Base-by-base conservation (phyloP, 2,329 filamentous ascomycete species). In the Cytospora schulzeri region DNA sequence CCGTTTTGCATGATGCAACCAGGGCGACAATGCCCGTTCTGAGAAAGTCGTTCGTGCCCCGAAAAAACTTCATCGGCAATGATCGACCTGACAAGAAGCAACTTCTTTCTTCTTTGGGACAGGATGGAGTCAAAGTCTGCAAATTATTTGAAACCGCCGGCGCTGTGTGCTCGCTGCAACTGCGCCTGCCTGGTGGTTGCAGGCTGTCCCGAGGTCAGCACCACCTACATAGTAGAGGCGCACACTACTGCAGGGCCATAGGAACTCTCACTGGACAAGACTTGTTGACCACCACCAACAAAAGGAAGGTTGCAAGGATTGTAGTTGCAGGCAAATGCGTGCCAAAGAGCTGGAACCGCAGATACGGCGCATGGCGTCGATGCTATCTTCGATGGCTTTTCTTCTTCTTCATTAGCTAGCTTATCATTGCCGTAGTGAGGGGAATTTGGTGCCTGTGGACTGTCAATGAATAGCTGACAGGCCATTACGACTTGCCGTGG, bases 161-260 rank as follows among this genome's bases (percentile, higher is more conserved):
- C 35, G 50, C 52, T 53, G 45, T 57, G 60, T 65, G 54, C 38
- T 62, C 50, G 48, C 55, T 59, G 51, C 54, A 55, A 33, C 60
- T 11, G 3, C 35, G 55, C 35, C 60, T 56, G 60, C 60, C 26
- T 60, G 48, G 31, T 53, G 52, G 60, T 38, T 41, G 41, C 58
- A 65, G 59, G 6, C 9, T 24, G 45, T 48, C 45, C n/a, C 45
- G n/a, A n/a, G n/a, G n/a, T n/a, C n/a, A n/a, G n/a, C n/a, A n/a
- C n/a, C n/a, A n/a, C n/a, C n/a, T n/a, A n/a, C n/a, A n/a, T n/a
- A n/a, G n/a, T n/a, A 62, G 52, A 55, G 38, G n/a, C 28, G 52
- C 63, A 63, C 63, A 63, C 63, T 65, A 65, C 63, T 65, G 63
- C 63, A 65, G 63, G 63, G 63, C 60, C 63, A 33, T 22, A 9